A percentile compares a stretch with the other conserved stretches of the same genome.
These are phyloP conservation scores for Tolypocladium nubicola DNA, from an alignment of 2,329 filamentous ascomycete species.

Conservation along the genomic window DNA sequence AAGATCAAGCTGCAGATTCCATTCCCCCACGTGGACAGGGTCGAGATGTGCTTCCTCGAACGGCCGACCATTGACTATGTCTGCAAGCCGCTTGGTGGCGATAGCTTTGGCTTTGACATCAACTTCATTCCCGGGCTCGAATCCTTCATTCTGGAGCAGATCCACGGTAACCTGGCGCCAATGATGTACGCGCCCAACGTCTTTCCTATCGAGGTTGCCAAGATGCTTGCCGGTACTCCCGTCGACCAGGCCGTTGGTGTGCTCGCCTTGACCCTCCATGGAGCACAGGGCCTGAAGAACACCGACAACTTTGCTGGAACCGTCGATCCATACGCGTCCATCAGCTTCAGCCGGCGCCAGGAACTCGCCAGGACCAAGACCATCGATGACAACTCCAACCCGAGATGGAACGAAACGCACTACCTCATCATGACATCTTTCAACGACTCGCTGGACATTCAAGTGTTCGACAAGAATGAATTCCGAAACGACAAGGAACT, in stretches of 20 bases:
- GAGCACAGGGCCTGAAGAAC: constrained; percentile 88
- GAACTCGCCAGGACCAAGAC: constrained; percentile 84
- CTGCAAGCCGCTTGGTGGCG: constrained; percentile 92
- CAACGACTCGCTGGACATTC: constrained; percentile 75
- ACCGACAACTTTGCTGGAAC: constrained; percentile 87
- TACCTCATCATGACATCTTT: constrained; percentile 91
- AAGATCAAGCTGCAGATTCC: constrained; percentile 96
- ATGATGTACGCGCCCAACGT: constrained; percentile 99
- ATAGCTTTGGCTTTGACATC: constrained; percentile 94
- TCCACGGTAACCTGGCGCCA: constrained; percentile 83
- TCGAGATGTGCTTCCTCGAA: constrained; percentile 92
- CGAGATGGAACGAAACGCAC: constrained; percentile 92
- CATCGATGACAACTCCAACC: constrained; percentile 72
- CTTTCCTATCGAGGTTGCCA: constrained; percentile 96
- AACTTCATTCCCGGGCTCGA: constrained; percentile 97
- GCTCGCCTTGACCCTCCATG: constrained; percentile 80
- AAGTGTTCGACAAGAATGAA: constrained; percentile 88
- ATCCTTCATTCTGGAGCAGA: constrained; percentile 88
- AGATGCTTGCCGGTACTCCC: constrained; percentile 89
- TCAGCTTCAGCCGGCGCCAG: constrained; percentile 75
- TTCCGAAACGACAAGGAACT: constrained; percentile 95
- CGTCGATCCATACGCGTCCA: constrained; percentile 77
- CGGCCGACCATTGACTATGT: constrained; percentile 89
- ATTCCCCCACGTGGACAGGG: constrained; percentile 88
- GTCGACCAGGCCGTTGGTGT: constrained; percentile 96